These are phyloP conservation scores for Lepidium africanum DNA, from an alignment of 345 rosid genomes.

Conservation along the genomic window DNA sequence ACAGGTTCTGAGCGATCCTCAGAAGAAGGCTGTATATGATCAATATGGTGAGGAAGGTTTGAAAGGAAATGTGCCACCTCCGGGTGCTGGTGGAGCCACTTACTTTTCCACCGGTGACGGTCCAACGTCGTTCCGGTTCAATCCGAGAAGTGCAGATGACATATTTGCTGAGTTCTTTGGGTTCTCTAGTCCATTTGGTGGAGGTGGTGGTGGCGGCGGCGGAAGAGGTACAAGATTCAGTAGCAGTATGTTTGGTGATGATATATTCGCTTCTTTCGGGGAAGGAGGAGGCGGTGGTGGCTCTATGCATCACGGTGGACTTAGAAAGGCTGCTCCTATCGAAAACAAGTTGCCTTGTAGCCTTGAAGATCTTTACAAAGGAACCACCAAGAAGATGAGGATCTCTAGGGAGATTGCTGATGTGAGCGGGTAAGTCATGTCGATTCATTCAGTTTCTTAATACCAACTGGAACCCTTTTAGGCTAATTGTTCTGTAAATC, in stretches of 20 bases:
- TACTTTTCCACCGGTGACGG: conserved; percentile 73
- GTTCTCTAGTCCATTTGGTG: conserved; percentile 49
- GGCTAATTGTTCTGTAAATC: not conserved
- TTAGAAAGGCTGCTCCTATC: conserved; percentile 39
- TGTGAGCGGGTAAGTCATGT: conserved; percentile 40
- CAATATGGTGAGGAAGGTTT: conserved; percentile 82
- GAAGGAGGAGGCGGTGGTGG: conserved; percentile 46
- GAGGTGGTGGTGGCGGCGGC: conserved; percentile 14
- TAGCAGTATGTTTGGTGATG: conserved; percentile 42
- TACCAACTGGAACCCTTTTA: not conserved
- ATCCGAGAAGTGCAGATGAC: conserved; percentile 61
- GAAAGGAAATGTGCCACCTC: conserved; percentile 70
- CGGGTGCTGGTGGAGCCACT: conserved; percentile 64
- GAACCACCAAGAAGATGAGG: conserved; percentile 54
- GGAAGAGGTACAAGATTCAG: conserved; percentile 41
- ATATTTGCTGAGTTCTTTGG: conserved; percentile 73
- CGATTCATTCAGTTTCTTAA: not conserved
- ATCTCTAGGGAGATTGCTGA: conserved; percentile 53
- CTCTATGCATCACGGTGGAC: conserved; percentile 38
- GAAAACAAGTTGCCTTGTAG: conserved; percentile 48
- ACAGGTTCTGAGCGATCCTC: conserved; percentile 76
- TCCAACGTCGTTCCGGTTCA: conserved; percentile 56
- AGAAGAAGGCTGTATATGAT: conserved; percentile 70
- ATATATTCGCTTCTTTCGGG: conserved; percentile 44
- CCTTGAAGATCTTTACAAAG: conserved; percentile 58